Percentiles rank a stretch among this genome's conserved stretches.
phyloP scores from a whole-genome alignment of 2,329 filamentous ascomycete species.

The Phaeosphaeriaceae sp. region DNA sequence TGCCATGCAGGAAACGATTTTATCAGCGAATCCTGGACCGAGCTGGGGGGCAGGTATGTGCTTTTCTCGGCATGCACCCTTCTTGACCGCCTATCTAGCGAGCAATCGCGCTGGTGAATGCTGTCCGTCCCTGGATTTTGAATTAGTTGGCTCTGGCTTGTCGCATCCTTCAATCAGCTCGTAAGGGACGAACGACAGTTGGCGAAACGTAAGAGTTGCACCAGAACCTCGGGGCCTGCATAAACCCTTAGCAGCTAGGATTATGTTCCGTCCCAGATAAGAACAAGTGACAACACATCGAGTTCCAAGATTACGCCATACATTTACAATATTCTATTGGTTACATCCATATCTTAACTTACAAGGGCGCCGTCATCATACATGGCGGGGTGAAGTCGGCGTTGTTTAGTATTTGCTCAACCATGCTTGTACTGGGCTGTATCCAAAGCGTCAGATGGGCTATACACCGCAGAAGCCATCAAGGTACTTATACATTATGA shows the following conservation, averaged over 20 bases:
- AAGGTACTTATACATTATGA: conserved; percentile 8
- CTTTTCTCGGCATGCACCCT: not conserved
- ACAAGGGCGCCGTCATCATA: conserved; percentile 26
- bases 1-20: conserved; percentile 2
- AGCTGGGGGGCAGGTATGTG: conserved; percentile 3
- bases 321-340: conserved; percentile 27
- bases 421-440: not conserved
- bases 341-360: conserved; percentile 6
- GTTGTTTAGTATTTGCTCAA: conserved; percentile 12
- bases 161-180: conserved; percentile 6
- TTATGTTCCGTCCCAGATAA: conserved; percentile 36
- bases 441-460: not conserved
- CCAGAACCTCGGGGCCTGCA: conserved; percentile 28
- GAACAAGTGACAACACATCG: conserved; percentile 20
- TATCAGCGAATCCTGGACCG: conserved; percentile 4
- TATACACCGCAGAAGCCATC: conserved; percentile 14
- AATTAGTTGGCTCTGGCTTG: conserved; percentile 16
- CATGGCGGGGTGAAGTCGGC: conserved; percentile 35
- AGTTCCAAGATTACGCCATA: conserved; percentile 32
- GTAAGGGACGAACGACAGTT: conserved; percentile 17
- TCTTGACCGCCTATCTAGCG: conserved; percentile 12
- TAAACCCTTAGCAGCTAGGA: conserved; percentile 11
- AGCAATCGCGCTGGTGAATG: conserved; percentile 10
- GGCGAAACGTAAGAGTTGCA: conserved; percentile 31
- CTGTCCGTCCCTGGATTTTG: conserved; percentile 2